Evolutionary conservation across 768 basidiomycete species (phyloP), one percentile per base, ranked within the genome.

Genomic region (Lentinula lateritia): DNA sequence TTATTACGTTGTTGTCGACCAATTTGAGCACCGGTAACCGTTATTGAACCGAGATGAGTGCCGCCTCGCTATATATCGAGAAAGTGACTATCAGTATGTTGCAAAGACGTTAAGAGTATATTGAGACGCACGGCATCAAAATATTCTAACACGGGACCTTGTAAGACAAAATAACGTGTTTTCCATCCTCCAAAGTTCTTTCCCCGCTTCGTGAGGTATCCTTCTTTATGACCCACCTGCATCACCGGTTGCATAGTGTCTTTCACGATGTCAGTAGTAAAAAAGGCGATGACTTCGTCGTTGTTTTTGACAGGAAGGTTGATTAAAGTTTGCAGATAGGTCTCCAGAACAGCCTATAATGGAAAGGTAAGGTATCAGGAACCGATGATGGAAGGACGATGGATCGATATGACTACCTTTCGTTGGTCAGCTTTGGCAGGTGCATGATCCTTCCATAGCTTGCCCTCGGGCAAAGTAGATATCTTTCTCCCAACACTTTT

Each of bases 121-220:
- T 48, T 53, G 53, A 55, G 39, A 85, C 94, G 77, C 74, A 98
- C 96, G 68, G 86, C 88, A 75, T 98, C 97, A 68, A 92, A 99
- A 73, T 98, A 99, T 69, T 96, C 93, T 55, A 98, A 80, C 1
- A 90, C 83, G 3, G 93, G 88, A 0, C 95, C 94, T 72, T 93
- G 89, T 28, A 98, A 79, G 7, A 98, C 93, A 68, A 98, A 98
- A 74, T 88, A 99, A 46, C 97, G 83, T 28, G 93, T 93, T 71
- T 96, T 95, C 96, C 93, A 95, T 2, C 96, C 95, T 50, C 97
- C 97, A 74, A 98, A 98, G 69, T 93, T 97, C 78, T 98, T 94
- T 20, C 95, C 95, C 61, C 94, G 83, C 76, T 98, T 98, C 18
- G 96, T 98, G 39, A 97, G 77, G 71, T 96, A 96, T 15, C 95